Evolutionary conservation across 768 basidiomycete species (phyloP).

Genomic region (Naganishia friedmannii): DNA sequence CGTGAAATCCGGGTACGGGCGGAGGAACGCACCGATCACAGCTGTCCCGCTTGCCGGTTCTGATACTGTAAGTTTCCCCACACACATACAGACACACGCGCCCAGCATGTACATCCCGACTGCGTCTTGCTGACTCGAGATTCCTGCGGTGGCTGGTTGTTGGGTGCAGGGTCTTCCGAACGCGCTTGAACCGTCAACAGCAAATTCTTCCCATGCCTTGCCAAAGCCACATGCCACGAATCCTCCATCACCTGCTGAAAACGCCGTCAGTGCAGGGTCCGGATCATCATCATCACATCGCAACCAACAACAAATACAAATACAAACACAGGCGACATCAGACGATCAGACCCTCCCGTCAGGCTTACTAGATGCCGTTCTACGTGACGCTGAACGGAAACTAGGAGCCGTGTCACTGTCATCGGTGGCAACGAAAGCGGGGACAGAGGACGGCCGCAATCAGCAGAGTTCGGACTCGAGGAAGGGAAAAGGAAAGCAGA

Average conservation of each 20-base stretch:
- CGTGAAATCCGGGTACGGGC: slow-evolving; percentile 25
- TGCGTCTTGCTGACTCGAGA: too few species aligned
- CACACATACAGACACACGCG: background rate
- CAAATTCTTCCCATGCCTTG: background rate
- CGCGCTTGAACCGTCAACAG: background rate
- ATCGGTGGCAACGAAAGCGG: too few species aligned
- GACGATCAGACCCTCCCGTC: background rate
- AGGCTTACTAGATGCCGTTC: slow-evolving; percentile 2
- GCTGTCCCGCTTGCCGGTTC: background rate
- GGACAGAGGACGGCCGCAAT: background rate
- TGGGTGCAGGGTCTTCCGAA: slow-evolving; percentile 9
- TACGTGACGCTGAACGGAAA: slow-evolving; percentile 12
- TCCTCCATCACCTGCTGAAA: background rate
- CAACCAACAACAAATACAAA: background rate
- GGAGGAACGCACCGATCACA: background rate
- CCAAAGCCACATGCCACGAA: background rate
- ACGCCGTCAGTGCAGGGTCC: background rate
- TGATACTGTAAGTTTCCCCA: background rate
- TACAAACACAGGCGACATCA: background rate
- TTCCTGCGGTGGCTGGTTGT: background rate
- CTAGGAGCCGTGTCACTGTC: background rate
- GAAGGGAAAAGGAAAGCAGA: background rate
- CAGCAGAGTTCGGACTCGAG: background rate
- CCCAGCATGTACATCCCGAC: too few species aligned
- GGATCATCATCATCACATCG: background rate